Evolutionary conservation across 225 moss, liverwort and hornwort genomes (phyloP), one percentile per base, ranked within the genome.

Genomic region (Asterella californica): DNA sequence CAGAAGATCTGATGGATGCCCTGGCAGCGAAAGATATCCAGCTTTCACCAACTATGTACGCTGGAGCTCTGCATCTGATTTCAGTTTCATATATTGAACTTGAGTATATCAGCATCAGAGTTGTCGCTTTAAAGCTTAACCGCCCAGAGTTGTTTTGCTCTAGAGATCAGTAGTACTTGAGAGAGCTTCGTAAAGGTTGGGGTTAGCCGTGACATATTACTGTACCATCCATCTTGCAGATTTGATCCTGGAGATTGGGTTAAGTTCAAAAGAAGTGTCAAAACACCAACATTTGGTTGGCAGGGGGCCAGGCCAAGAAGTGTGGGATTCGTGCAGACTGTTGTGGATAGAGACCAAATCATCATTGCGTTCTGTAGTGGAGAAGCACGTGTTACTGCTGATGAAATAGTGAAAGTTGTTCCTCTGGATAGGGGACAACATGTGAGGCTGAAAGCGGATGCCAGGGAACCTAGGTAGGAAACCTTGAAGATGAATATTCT

Each of bases 1-100:
- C 88, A 67, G 88, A 88, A 70, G 88, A 88, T 72, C 76, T 88
- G 70, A 82, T 85, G 74, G 85, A 88, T 76, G 85, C 83, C 75
- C 83, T 88, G n/a, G 78, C 85, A 45, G 77, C 61, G 17, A 88
- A 88, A 75, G 88, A 85, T n/a, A 85, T 85, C 78, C 83, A 85
- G 55, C 72, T 88, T 17, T 81, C 88, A 34, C 83, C 85, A 74
- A 85, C 85, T 5, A 81, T 79, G 88, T 87, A 82, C 49, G 82
- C 22, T 61, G 46, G 24, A 54, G 15, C 46, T n/a, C 71, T 47
- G n/a, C 27, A 27, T 47, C 71, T 2, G 19, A 12, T 71, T 71
- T 47, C 68, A 37, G 68, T 32, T 5, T 69, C 19, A 21, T 18
- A 65, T 33, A 29, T 65, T 33, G 15, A 33, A 30, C 32, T 65